Conservation (phyloP, 2,329 filamentous ascomycete species). For the Aureobasidium namibiae region DNA sequence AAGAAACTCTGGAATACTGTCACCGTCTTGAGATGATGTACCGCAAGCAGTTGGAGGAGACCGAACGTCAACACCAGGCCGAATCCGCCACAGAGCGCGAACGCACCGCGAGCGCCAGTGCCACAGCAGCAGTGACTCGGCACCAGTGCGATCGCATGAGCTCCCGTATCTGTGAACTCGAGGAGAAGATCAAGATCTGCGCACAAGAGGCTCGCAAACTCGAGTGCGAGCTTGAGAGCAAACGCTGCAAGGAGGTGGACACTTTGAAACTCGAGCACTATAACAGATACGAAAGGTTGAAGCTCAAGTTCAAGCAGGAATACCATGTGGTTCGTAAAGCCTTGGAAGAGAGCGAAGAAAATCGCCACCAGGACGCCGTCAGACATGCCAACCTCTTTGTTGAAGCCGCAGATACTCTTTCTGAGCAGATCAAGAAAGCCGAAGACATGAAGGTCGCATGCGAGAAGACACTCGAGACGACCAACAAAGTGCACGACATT, state of each 20-base stretch:
- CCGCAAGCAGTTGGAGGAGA: background rate
- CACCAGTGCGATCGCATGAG: too few species aligned
- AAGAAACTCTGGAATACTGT: background rate
- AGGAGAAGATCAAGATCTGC: background rate
- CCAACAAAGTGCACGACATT: background rate
- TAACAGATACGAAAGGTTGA: background rate
- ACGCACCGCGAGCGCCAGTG: background rate
- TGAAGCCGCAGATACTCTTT: background rate
- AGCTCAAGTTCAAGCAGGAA: background rate
- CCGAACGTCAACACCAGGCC: background rate
- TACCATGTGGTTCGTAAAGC: background rate
- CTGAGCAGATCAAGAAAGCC: background rate
- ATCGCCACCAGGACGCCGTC: background rate
- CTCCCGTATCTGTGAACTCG: too few species aligned
- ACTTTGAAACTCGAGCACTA: background rate
- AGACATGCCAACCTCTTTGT: background rate
- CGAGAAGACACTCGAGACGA: background rate
- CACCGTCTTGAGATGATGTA: background rate
- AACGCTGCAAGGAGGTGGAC: background rate
- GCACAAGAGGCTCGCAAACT: background rate
- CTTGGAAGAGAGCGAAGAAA: background rate
- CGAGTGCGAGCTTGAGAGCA: background rate
- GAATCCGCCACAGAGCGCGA: background rate
- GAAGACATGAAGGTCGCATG: background rate
- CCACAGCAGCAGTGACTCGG: too few species aligned